phyloP scores from a whole-genome alignment of 2,329 filamentous ascomycete species.

The Ophiostoma ips region DNA sequence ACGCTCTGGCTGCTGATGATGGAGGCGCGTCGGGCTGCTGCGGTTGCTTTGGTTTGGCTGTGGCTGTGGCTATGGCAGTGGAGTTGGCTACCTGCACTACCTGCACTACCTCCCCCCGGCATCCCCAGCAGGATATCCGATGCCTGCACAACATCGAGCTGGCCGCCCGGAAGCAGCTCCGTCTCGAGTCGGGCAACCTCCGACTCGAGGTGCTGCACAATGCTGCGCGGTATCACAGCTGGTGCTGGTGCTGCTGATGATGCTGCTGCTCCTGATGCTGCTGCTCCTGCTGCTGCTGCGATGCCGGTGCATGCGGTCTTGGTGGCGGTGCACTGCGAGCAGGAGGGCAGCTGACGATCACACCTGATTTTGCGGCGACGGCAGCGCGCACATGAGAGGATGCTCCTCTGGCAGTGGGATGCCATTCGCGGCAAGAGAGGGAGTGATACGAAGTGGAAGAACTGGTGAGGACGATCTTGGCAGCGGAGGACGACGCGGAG shows the following conservation, averaged over 20 bases:
- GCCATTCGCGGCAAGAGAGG: conserved; percentile 6
- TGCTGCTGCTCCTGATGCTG: no score
- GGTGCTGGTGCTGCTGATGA: not conserved
- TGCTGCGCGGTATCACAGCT: conserved; percentile 18
- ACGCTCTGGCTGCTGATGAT: conserved; percentile 18
- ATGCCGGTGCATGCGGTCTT: conserved; percentile 18
- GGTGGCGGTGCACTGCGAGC: conserved; percentile 17
- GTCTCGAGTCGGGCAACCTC: conserved; percentile 22
- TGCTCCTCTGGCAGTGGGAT: conserved; percentile 11
- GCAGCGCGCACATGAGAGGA: conserved; percentile 13
- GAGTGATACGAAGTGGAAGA: no score
- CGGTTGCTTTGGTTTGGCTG: conserved; percentile 1
- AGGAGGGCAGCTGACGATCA: conserved; percentile 16
- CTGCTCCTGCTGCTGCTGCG: conserved; percentile 10
- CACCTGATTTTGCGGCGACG: conserved; percentile 13
- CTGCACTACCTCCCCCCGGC: not conserved
- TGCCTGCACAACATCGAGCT: conserved; percentile 12
- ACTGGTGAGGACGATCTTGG: not conserved
- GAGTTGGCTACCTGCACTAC: not conserved
- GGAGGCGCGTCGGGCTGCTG: conserved; percentile 12
- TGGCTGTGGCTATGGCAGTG: conserved; percentile 8
- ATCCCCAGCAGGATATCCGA: conserved; percentile 12
- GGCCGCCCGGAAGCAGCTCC: conserved; percentile 17
- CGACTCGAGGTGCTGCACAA: conserved; percentile 21
- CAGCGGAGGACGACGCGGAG: no score